Base-by-base conservation (phyloP, 2,329 filamentous ascomycete species). In the Pseudocercospora macadamiae region DNA sequence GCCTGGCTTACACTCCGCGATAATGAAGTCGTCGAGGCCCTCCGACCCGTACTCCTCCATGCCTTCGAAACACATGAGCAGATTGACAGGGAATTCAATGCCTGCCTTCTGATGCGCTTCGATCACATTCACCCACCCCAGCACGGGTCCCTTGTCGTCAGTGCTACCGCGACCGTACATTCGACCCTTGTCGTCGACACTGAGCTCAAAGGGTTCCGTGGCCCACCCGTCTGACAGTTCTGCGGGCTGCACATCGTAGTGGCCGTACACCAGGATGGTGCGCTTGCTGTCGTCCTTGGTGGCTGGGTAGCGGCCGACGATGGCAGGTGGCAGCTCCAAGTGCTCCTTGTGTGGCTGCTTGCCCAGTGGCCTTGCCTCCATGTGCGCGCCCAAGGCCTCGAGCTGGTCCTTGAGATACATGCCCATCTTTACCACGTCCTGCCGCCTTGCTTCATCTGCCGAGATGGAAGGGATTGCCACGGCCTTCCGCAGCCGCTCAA, bases 61-160 rank as follows among this genome's bases (percentile, higher is more conserved):
- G 49, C 95, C 95, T 82, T 99, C 95, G 70, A 99, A 97, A 82
- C 95, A 99, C 91, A 97, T 97, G 65, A 99, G 86, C 66, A 99
- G 83, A 80, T 99, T 99, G 72, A 99, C 95, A 7, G 95, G 95
- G 74, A 99, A 91, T 52, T 97, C 93, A 45, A 97, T 82, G 57
- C 91, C 91, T 32, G 93, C 92, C 82, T 96, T 95, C 77, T 96
- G 89, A 81, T 99, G 95, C 39, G 95, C 93, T 79, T 99, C 93
- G 66, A 99, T 97, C 67, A 93, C 93, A 74, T 99, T 99, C 68
- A 99, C 77, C 95, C 95, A 99, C 69, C 95, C 95, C 56, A 99
- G 82, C 23, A 99, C 93, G 16, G 95, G 95, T 1, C 95, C 95
- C 82, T 99, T 99, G 80, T 99, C 95, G 74, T 99, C 95, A 30